Conservation (phyloP, 768 basidiomycete genomes). For the Hortiboletus flavorubellus region DNA sequence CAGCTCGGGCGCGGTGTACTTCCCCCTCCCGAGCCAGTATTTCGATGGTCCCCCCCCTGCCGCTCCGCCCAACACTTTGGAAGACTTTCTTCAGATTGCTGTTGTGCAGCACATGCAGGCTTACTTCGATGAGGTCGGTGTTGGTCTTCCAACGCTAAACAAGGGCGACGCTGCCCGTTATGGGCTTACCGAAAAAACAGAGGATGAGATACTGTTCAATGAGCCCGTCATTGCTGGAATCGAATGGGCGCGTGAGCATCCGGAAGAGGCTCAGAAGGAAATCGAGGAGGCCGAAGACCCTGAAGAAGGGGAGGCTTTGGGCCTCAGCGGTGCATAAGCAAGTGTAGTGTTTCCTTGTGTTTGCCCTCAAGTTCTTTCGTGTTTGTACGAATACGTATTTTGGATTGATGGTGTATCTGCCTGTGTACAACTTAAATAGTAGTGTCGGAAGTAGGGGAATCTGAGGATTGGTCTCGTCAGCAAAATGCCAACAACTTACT, state of each 20-base stretch:
- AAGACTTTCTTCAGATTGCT: neutral
- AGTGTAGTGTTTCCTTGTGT: neutral
- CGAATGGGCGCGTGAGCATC: slow-evolving; percentile 16
- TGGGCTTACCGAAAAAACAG: neutral
- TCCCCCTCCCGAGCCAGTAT: slow-evolving; percentile 7
- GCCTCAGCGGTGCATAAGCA: neutral
- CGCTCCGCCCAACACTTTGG: neutral
- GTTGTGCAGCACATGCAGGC: neutral
- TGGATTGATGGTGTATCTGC: neutral
- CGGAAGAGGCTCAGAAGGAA: neutral
- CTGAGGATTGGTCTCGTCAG: no score
- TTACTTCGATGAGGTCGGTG: neutral
- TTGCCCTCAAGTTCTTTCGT: neutral
- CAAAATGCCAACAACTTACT: no score
- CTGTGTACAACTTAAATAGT: no score
- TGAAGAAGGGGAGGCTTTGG: neutral
- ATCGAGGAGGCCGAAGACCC: neutral
- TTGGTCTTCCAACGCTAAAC: neutral
- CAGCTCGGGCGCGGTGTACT: neutral
- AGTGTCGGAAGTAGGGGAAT: no score
- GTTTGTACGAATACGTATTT: neutral
- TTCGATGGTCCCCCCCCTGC: neutral
- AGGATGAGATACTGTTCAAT: neutral
- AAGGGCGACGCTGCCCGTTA: no score
- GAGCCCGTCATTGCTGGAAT: slow-evolving; percentile 5